Base-by-base conservation (phyloP, 306 rosid species). In the Quercus variabilis region DNA sequence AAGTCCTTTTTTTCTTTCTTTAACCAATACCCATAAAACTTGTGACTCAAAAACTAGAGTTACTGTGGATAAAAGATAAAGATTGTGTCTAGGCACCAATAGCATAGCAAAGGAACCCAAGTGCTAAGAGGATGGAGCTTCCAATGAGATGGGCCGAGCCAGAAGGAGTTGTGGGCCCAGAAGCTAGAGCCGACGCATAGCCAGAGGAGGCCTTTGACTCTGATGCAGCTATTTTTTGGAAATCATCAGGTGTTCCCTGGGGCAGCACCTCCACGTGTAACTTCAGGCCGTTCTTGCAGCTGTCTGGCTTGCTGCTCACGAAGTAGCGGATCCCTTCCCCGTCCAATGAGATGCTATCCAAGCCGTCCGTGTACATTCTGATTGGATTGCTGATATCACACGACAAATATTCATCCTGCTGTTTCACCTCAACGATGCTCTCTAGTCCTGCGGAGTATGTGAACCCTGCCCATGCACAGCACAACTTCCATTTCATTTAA, bases 201-300 rank as follows among this genome's bases (percentile, higher is more conserved):
- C 23, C 23, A 23, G 0, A 23, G 23, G 23, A 23, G 23, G 23
- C 23, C 23, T 23, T 23, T 23, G 23, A 38, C 72, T 6, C 21
- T 14, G 81, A 58, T 28, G 62, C 6, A 1, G n/a, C 57, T 26
- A 46, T 6, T 17, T 54, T 17, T 30, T 76, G 71, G n/a, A 13
- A 30, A 26, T 52, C 63, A 5, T 26, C 70, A 8, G 77, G 65
- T 2, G 15, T 26, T 5, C 12, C 33, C 6, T 19, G 8, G 4
- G 63, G 96, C 21, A 60, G 73, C 21, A 94, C 94, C 52, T 92
- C 69, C 38, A 94, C 80, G 46, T 86, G 87, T 6, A 94, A 76
- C 85, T 90, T 94, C 8, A 94, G 85, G 5, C 98, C 98, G 20
- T 46, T 86, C 74, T 86, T 85, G 89, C 98, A 94, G 76, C 79